Evolutionary conservation across 2,329 filamentous ascomycete species (phyloP).

Genomic region (Mycosphaerella sp.): DNA sequence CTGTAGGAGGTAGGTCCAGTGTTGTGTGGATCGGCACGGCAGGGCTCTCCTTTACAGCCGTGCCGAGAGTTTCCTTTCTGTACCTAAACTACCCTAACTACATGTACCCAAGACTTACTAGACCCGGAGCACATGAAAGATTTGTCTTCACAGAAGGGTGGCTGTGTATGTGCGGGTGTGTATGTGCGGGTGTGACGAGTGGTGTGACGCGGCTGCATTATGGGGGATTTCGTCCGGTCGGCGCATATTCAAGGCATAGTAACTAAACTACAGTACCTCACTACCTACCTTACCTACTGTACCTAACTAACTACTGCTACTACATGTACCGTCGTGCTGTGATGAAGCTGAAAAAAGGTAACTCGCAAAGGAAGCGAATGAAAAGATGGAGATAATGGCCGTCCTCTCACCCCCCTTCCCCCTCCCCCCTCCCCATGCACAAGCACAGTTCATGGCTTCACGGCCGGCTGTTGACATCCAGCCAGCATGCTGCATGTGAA

Average conservation of each 20-base stretch:
- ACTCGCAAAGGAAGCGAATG: slow-evolving; percentile 2
- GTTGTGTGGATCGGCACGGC: slow-evolving; percentile 21
- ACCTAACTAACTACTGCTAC: too few species aligned
- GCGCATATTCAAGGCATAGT: slow-evolving; percentile 16
- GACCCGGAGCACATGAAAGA: slow-evolving; percentile 14
- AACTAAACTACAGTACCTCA: background rate
- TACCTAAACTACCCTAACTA: too few species aligned
- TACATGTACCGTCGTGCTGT: too few species aligned
- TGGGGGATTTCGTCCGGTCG: background rate
- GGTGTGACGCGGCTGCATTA: slow-evolving; percentile 9
- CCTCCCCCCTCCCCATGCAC: slow-evolving; percentile 9
- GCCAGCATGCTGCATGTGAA: slow-evolving; percentile 19
- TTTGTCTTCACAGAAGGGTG: background rate
- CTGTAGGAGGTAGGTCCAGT: too few species aligned
- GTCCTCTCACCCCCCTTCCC: too few species aligned
- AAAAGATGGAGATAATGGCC: background rate
- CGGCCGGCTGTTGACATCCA: slow-evolving; percentile 5
- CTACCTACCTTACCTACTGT: too few species aligned
- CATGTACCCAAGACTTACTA: background rate
- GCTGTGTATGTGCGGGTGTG: too few species aligned
- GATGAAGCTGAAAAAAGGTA: too few species aligned
- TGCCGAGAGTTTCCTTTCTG: slow-evolving; percentile 3
- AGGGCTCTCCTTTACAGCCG: slow-evolving; percentile 17
- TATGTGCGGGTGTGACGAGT: background rate
- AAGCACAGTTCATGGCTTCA: slow-evolving; percentile 21